These are phyloP conservation scores for Sequoia sempervirens DNA, from an alignment of 75 land plant genomes.

Conservation along the genomic window DNA sequence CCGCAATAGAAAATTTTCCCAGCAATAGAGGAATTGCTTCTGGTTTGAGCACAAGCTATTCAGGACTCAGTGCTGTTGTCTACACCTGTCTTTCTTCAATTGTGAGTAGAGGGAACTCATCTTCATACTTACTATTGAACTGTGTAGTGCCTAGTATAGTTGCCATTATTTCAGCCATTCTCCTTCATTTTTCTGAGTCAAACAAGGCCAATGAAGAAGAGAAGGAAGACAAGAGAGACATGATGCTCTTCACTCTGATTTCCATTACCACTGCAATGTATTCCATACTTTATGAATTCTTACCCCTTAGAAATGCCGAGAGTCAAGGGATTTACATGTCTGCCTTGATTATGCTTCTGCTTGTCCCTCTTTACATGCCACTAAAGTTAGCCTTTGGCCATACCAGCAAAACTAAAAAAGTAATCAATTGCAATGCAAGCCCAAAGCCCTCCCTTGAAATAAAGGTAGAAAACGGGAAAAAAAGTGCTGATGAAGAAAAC, in stretches of 20 bases:
- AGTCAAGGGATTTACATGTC: background rate
- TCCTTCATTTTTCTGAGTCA: background rate
- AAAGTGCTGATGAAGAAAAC: background rate
- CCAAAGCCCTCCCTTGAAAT: background rate
- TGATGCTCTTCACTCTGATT: constrained; percentile 9
- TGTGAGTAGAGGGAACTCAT: background rate
- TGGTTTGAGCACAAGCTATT: constrained; percentile 44
- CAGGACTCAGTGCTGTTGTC: constrained; percentile 53
- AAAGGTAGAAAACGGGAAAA: background rate
- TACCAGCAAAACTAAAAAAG: background rate
- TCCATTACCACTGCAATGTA: background rate
- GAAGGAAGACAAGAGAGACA: background rate
- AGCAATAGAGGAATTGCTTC: constrained; percentile 38
- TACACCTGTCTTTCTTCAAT: constrained; percentile 37
- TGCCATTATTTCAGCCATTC: constrained; percentile 12
- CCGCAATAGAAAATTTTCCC: constrained; percentile 47
- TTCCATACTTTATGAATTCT: background rate
- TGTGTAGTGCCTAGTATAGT: constrained; percentile 36
- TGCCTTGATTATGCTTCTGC: background rate
- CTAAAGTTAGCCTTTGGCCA: background rate
- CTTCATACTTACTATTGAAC: constrained; percentile 49
- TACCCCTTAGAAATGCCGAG: background rate
- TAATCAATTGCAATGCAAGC: background rate
- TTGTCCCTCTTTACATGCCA: background rate
- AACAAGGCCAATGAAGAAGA: constrained; percentile 3